Evolutionary conservation across 495 filamentous ascomycete species (phyloP).

Genomic region (Evernia prunastri): DNA sequence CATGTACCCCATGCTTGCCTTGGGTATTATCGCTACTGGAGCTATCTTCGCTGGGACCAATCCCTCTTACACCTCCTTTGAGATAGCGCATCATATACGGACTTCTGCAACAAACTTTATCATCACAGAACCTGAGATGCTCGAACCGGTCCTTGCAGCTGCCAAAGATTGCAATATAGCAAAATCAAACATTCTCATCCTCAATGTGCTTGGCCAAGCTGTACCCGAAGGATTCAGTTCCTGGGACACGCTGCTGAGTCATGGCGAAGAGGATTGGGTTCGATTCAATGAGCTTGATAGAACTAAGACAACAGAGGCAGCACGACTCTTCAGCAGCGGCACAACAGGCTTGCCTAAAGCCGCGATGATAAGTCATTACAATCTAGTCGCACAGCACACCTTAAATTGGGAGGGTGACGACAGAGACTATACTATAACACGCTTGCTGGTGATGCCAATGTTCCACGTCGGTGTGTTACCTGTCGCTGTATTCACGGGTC

Average conservation of each 20-base stretch:
- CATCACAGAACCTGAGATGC: constrained; percentile 44
- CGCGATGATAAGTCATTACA: constrained; percentile 42
- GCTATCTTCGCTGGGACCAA: constrained; percentile 34
- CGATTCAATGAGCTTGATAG: constrained; percentile 39
- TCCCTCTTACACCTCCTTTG: constrained; percentile 35
- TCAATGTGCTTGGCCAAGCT: constrained; percentile 35
- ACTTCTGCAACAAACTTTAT: constrained; percentile 34
- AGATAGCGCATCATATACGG: constrained; percentile 36
- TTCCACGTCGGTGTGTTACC: constrained; percentile 54
- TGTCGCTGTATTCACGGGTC: constrained; percentile 38
- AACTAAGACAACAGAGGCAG: constrained; percentile 34
- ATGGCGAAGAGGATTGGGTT: constrained; percentile 47
- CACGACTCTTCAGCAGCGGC: constrained; percentile 44
- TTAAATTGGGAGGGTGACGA: constrained; percentile 36
- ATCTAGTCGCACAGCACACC: constrained; percentile 46
- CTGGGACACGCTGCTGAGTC: constrained; percentile 40
- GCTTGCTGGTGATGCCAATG: constrained; percentile 48
- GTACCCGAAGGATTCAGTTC: constrained; percentile 36
- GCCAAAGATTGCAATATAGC: constrained; percentile 39
- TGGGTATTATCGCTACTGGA: constrained; percentile 33
- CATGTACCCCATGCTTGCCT: constrained; percentile 30
- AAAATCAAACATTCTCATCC: constrained; percentile 36
- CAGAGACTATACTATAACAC: constrained; percentile 38
- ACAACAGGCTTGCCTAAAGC: constrained; percentile 53
- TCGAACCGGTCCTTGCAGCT: constrained; percentile 39